Percentiles rank a stretch among this genome's conserved stretches.
These are phyloP conservation scores for Kitagawia praeruptora DNA, from an alignment of 129 eudicot genomes.

Conservation along the genomic window DNA sequence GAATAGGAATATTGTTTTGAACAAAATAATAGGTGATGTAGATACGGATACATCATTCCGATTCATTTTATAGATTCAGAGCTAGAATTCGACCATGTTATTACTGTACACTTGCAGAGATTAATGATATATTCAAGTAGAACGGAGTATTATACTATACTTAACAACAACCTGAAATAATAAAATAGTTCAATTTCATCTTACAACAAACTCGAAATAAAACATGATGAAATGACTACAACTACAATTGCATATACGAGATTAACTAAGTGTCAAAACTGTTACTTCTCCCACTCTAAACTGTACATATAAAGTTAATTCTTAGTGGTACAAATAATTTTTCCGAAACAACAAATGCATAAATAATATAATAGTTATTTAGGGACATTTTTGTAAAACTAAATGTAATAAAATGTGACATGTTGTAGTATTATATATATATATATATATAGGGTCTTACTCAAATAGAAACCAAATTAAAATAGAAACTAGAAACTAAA, in stretches of 20 bases:
- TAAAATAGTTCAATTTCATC: not conserved
- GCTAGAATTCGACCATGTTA: not conserved
- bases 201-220: not conserved
- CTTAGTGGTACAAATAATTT: not conserved
- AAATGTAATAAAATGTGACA: no score
- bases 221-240: no score
- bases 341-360: no score
- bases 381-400: no score
- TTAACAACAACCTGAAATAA: constrained; percentile 2
- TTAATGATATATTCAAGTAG: not conserved
- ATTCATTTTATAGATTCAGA: no score
- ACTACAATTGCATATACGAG: not conserved
- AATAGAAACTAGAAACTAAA: no score
- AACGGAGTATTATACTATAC: not conserved
- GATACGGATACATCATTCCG: no score
- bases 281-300: not conserved
- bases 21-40: not conserved
- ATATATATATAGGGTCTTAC: no score
- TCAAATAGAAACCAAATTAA: no score
- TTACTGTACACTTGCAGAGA: not conserved
- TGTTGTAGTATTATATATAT: no score
- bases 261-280: not conserved
- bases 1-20: no score
- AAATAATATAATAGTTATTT: no score
- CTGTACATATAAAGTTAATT: not conserved